Conservation (phyloP, 306 rosid species). For the Carpinus fangiana region DNA sequence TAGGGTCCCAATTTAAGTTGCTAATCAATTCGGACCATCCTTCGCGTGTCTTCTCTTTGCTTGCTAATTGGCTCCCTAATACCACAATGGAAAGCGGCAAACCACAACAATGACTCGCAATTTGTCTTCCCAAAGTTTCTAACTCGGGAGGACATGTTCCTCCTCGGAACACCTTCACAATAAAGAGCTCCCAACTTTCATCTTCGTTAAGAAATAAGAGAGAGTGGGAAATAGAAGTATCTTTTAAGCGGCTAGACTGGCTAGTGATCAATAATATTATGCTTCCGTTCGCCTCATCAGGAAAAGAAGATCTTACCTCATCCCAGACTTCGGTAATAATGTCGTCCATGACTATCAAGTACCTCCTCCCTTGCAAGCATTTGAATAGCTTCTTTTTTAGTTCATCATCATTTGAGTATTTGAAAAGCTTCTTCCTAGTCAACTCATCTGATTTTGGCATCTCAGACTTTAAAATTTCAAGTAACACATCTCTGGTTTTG, state of each 20-base stretch:
- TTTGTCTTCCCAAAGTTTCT: not conserved
- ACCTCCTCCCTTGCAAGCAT: not conserved
- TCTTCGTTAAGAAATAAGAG: too few relatives aligned
- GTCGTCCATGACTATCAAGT: not conserved
- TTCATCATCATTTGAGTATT: not conserved
- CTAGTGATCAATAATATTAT: too few relatives aligned
- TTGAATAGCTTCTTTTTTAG: not conserved
- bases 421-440: not conserved
- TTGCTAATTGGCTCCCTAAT: not conserved
- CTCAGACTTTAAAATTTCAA: not conserved
- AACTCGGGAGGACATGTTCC: not conserved
- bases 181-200: too few relatives aligned
- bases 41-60: not conserved
- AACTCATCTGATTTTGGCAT: not conserved
- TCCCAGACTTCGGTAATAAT: too few relatives aligned
- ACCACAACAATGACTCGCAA: not conserved
- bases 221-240: too few relatives aligned
- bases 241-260: too few relatives aligned
- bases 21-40: slow-evolving; percentile 20
- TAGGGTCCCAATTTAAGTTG: slow-evolving; percentile 25
- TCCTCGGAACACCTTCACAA: too few relatives aligned
- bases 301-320: too few relatives aligned
- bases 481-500: not conserved
- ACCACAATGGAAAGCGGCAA: slow-evolving; percentile 2
- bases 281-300: too few relatives aligned